phyloP scores from a whole-genome alignment of 1,284 basidiomycete species.

The Sutorius eximius region DNA sequence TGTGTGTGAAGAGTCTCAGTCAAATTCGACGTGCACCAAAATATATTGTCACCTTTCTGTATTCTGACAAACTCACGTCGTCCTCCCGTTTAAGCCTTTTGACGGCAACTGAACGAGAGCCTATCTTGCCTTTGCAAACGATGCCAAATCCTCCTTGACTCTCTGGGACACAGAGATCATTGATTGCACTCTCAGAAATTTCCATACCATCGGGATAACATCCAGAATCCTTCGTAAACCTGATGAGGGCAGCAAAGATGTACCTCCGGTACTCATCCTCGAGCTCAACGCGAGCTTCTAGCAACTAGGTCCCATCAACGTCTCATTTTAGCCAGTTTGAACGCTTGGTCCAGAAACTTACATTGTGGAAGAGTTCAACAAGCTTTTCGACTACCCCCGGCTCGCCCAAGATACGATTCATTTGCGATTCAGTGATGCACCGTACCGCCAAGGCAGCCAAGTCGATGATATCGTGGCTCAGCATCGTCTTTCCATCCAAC shows the following conservation, averaged over 20 bases:
- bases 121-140: conserved; percentile 20
- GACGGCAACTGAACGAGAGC: conserved; percentile 26
- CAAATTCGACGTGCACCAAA: background rate
- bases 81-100: conserved; percentile 16
- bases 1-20: background rate
- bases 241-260: conserved; percentile 16
- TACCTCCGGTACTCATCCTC: conserved; percentile 19
- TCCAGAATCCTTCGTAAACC: conserved; percentile 18
- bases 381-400: conserved; percentile 2
- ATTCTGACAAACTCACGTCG: background rate
- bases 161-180: background rate
- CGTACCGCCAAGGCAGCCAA: conserved; percentile 15
- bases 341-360: conserved; percentile 8
- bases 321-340: background rate
- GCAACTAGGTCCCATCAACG: conserved; percentile 20
- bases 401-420: conserved; percentile 7
- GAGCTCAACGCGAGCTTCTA: conserved; percentile 19
- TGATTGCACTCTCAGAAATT: conserved; percentile 7
- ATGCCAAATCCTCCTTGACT: conserved; percentile 22
- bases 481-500: conserved; percentile 15
- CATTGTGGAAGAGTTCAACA: conserved; percentile 23
- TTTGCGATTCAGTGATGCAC: conserved; percentile 10
- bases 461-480: conserved; percentile 22
- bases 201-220: conserved; percentile 20
- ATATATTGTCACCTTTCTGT: conserved; percentile 19